Conservation (phyloP, 805 yeast species). For the Sugiyamaella smithiae region DNA sequence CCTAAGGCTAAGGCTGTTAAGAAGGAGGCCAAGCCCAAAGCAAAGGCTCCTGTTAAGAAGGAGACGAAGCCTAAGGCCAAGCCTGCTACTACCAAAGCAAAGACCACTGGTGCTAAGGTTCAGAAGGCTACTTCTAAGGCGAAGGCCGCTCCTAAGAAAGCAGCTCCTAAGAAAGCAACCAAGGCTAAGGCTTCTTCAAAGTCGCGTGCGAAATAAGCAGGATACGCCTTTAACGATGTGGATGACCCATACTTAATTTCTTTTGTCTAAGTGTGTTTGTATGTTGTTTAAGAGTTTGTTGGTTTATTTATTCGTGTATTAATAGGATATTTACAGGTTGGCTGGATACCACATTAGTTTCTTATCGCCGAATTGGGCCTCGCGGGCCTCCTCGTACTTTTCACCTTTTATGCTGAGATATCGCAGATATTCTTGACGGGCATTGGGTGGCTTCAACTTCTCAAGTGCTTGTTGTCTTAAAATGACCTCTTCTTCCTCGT, state of each 20-base stretch:
- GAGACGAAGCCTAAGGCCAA: slow-evolving; percentile 31
- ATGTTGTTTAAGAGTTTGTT: too few relatives aligned
- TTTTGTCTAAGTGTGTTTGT: neutral
- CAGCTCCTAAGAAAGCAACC: slow-evolving; percentile 31
- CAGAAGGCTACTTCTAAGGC: slow-evolving; percentile 26
- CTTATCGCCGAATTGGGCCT: slow-evolving; percentile 24
- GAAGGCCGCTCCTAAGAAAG: slow-evolving; percentile 25
- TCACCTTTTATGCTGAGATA: slow-evolving; percentile 32
- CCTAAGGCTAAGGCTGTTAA: slow-evolving; percentile 14
- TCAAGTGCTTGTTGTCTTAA: slow-evolving; percentile 25
- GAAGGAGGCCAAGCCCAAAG: slow-evolving; percentile 47
- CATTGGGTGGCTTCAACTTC: slow-evolving; percentile 28
- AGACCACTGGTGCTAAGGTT: slow-evolving; percentile 31
- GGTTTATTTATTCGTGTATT: slow-evolving; percentile 1
- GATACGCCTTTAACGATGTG: slow-evolving; percentile 20
- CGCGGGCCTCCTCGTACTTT: slow-evolving; percentile 21
- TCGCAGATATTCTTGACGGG: slow-evolving; percentile 31
- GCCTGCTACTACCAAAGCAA: slow-evolving; percentile 26
- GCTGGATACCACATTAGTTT: slow-evolving; percentile 21
- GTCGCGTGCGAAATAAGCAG: slow-evolving; percentile 25
- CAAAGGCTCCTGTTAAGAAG: slow-evolving; percentile 38
- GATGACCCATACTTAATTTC: slow-evolving; percentile 1
- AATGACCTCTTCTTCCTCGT: slow-evolving; percentile 25
- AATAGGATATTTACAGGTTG: slow-evolving; percentile 9
- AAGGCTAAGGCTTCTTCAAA: slow-evolving; percentile 32